Percentiles rank a stretch among this genome's conserved stretches.
Conservation (phyloP, 805 yeast species). For the Alloascoidea africana region DNA sequence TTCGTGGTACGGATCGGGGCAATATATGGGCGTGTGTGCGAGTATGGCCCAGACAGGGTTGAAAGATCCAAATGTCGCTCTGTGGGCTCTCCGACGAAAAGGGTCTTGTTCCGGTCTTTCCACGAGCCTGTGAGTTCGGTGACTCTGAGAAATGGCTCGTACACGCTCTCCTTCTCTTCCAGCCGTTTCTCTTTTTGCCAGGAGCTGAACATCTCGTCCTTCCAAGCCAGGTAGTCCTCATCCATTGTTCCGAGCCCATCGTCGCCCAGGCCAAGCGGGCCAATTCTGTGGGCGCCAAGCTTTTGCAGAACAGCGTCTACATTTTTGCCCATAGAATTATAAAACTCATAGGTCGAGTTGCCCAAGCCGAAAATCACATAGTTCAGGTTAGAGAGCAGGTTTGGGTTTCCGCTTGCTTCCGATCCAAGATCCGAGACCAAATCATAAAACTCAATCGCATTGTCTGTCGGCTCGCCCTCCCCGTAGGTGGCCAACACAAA, state of each 20-base stretch:
- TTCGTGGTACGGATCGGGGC: constrained; percentile 46
- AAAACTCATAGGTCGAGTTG: constrained; percentile 86
- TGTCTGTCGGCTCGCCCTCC: constrained; percentile 97
- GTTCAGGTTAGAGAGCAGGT: constrained; percentile 33
- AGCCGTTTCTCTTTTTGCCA: constrained; percentile 50
- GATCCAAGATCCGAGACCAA: constrained; percentile 40
- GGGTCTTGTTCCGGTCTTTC: constrained; percentile 25
- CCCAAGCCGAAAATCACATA: constrained; percentile 85
- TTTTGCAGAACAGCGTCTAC: constrained; percentile 30
- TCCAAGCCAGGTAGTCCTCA: constrained; percentile 91
- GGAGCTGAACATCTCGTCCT: constrained; percentile 55
- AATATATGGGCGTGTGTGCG: constrained; percentile 66
- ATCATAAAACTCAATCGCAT: constrained; percentile 69
- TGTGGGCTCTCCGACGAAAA: constrained; percentile 75
- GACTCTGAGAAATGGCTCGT: constrained; percentile 48
- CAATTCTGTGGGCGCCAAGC: constrained; percentile 63
- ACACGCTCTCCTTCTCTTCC: constrained; percentile 66
- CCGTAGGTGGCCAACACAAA: constrained; percentile 90
- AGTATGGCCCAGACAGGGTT: constrained; percentile 50
- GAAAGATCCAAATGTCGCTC: constrained; percentile 30
- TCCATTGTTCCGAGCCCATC: constrained; percentile 92
- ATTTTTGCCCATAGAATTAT: constrained; percentile 62
- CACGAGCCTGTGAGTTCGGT: constrained; percentile 11
- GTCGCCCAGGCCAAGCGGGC: constrained; percentile 82
- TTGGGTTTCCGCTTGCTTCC: constrained; percentile 15